Evolutionary conservation across 202 grass and related monocot species (phyloP), one percentile per base, ranked within the genome.

Genomic region (Brachypodium distachyon): DNA sequence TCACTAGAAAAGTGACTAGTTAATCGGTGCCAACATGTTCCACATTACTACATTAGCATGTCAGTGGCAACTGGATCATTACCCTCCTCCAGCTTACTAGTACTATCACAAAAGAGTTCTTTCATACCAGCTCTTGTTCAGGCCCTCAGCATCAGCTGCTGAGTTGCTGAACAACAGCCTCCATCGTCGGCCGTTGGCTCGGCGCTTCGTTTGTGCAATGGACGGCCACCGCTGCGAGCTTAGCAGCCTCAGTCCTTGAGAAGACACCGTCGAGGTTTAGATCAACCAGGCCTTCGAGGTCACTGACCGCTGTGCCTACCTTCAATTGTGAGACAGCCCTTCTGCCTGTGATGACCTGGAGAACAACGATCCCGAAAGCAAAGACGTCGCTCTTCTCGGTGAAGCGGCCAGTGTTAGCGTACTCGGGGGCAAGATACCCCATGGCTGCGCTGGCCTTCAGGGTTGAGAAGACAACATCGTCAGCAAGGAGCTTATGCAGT

Each of bases 321-420:
- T 77, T 85, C 64, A 88, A 43, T 19, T 88, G 81, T 1, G 92
- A 85, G 39, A 91, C 87, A 0, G 68, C 89, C 34, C 83, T 86
- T 79, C 52, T 93, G 13, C 96, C 92, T 2, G 83, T 80, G 22
- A 99, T 77, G 79, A 99, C 83, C 43, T 99, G 96, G 52, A 99
- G 83, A 56, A 96, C 40, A 10, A 99, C 63, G 0, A 96, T 61
- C 13, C 96, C 96, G 0, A 99, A 99, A 4, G 92, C 83, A 1
- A 96, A 99, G 28, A 99, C 87, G 2, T 99, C 92, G 2, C 92
- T 99, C 79, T 99, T 99, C 67, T 99, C 89, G 0, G 92, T 99
- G 89, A 99, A 99, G 18, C 96, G 85, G 1, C 92, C 92, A 0
- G 83, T 86, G 13, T 81, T 91, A 17, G 90, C 72, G 1, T 99